Conservation (phyloP, 1,139 yeast species). For the Magnusiomyces paraingens region DNA sequence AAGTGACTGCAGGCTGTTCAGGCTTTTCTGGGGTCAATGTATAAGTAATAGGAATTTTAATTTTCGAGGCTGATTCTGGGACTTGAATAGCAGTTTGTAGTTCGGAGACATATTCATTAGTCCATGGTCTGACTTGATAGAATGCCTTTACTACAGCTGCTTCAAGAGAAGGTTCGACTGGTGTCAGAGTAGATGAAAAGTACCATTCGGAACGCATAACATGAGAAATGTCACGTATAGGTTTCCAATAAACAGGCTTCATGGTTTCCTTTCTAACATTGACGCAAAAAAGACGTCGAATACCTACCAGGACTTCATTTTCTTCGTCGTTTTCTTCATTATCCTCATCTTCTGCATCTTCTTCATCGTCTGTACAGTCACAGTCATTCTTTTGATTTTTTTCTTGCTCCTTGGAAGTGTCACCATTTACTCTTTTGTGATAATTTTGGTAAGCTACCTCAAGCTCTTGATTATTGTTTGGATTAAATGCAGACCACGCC, state of each 20-base stretch:
- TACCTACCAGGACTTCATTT: slow-evolving; percentile 32
- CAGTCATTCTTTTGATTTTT: slow-evolving; percentile 11
- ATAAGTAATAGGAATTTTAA: slow-evolving; percentile 25
- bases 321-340: slow-evolving; percentile 2
- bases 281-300: slow-evolving; percentile 33
- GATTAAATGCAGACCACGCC: slow-evolving; percentile 36
- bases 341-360: neutral
- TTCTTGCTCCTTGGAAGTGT: neutral
- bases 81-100: slow-evolving; percentile 28
- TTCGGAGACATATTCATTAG: slow-evolving; percentile 29
- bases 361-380: neutral
- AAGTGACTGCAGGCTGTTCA: slow-evolving; percentile 8
- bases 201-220: slow-evolving; percentile 35
- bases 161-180: slow-evolving; percentile 33
- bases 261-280: slow-evolving; percentile 22
- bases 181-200: slow-evolving; percentile 31
- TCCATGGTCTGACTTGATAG: slow-evolving; percentile 31
- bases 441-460: slow-evolving; percentile 17
- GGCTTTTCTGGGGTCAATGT: slow-evolving; percentile 10
- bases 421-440: neutral
- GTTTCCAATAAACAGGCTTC: slow-evolving; percentile 36
- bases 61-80: slow-evolving; percentile 31
- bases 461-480: slow-evolving; percentile 30
- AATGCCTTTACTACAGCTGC: slow-evolving; percentile 26
- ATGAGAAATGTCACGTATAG: slow-evolving; percentile 26